Evolutionary conservation across 2,329 filamentous ascomycete species (phyloP).

Genomic region (Ophiostoma populinum): DNA sequence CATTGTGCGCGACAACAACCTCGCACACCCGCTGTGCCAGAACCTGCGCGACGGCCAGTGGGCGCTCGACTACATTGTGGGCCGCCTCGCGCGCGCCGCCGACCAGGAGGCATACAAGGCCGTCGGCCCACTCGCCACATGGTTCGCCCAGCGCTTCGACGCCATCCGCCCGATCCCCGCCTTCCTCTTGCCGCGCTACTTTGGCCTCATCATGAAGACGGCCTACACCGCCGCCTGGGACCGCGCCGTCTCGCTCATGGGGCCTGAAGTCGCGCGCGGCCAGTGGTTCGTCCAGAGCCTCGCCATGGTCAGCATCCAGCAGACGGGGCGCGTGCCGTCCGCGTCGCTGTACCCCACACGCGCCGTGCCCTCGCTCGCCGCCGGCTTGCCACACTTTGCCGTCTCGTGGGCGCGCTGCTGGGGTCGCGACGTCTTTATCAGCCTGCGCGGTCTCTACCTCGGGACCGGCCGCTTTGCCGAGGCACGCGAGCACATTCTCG

Average conservation of each 20-base stretch:
- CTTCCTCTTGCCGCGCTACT: slow-evolving; percentile 85
- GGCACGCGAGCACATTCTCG: slow-evolving; percentile 83
- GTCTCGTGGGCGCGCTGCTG: slow-evolving; percentile 91
- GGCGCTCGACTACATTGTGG: slow-evolving; percentile 76
- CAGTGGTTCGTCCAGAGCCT: slow-evolving; percentile 82
- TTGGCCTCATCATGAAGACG: slow-evolving; percentile 73
- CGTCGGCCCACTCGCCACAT: slow-evolving; percentile 49
- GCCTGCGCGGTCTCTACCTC: slow-evolving; percentile 76
- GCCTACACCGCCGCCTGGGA: slow-evolving; percentile 75
- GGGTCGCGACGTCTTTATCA: slow-evolving; percentile 96
- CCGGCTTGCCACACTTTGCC: slow-evolving; percentile 85
- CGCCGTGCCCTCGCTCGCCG: slow-evolving; percentile 70
- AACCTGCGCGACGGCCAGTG: slow-evolving; percentile 84
- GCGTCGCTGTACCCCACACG: slow-evolving; percentile 81
- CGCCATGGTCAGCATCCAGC: slow-evolving; percentile 80
- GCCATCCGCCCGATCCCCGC: slow-evolving; percentile 71
- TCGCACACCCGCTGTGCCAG: slow-evolving; percentile 85
- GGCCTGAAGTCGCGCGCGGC: slow-evolving; percentile 41
- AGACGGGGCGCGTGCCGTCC: slow-evolving; percentile 76
- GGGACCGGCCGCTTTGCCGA: slow-evolving; percentile 78
- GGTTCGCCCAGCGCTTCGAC: slow-evolving; percentile 74
- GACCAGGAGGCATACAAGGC: slow-evolving; percentile 42
- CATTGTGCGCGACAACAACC: slow-evolving; percentile 74
- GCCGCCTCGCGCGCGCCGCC: slow-evolving; percentile 57
- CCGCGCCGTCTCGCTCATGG: slow-evolving; percentile 63